Evolutionary conservation across 1,139 yeast species (phyloP).

Genomic region (Hyphopichia pseudoburtonii): DNA sequence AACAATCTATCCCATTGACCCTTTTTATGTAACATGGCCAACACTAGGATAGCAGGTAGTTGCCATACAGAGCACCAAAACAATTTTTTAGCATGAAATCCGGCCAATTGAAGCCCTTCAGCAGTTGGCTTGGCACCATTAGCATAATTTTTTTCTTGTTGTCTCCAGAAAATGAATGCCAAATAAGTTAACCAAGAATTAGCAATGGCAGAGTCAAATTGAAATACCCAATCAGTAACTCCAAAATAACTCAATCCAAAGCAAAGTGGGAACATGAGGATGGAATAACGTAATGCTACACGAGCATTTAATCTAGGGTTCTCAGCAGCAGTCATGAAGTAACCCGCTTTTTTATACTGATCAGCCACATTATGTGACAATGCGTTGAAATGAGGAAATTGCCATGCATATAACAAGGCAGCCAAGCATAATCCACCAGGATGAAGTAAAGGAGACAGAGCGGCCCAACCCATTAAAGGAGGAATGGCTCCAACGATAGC

Average conservation of each 20-base stretch:
- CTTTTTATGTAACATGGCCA: slow-evolving; percentile 92
- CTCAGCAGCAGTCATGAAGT: slow-evolving; percentile 93
- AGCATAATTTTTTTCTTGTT: slow-evolving; percentile 60
- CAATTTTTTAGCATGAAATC: slow-evolving; percentile 71
- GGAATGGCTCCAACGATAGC: slow-evolving; percentile 98
- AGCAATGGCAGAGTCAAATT: slow-evolving; percentile 73
- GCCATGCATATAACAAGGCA: slow-evolving; percentile 92
- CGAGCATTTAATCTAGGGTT: slow-evolving; percentile 91
- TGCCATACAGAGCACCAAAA: slow-evolving; percentile 97
- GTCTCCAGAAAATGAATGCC: slow-evolving; percentile 83
- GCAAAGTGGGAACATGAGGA: slow-evolving; percentile 91
- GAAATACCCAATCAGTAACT: slow-evolving; percentile 81
- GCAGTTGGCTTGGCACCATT: slow-evolving; percentile 38
- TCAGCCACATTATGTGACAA: slow-evolving; percentile 83
- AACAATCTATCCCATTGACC: slow-evolving; percentile 89
- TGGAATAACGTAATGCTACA: slow-evolving; percentile 84
- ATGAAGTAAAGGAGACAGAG: slow-evolving; percentile 73
- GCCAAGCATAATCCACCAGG: slow-evolving; percentile 98
- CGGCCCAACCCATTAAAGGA: slow-evolving; percentile 99
- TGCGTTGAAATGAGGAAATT: slow-evolving; percentile 96
- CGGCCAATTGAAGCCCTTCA: slow-evolving; percentile 59
- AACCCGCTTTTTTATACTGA: slow-evolving; percentile 90
- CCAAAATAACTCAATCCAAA: slow-evolving; percentile 76
- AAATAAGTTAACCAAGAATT: slow-evolving; percentile 85
- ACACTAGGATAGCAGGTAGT: slow-evolving; percentile 80